A percentile compares a stretch with the other conserved stretches of the same genome.
phyloP scores from a whole-genome alignment of 1,139 yeast species.

The Lodderomyces theae region DNA sequence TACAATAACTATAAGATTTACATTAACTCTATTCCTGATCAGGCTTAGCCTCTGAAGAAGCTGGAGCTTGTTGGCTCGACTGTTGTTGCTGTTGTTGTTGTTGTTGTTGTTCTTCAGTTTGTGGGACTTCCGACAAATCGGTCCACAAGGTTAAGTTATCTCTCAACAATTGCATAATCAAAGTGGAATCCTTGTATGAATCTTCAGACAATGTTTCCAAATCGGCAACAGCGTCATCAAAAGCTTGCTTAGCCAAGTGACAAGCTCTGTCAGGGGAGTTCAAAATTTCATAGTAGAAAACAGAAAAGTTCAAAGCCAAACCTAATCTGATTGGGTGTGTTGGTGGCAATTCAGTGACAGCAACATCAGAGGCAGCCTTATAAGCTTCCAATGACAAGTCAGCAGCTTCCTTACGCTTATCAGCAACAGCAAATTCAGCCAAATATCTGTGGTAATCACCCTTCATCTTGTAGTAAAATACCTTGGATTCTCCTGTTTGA shows the following conservation, averaged over 20 bases:
- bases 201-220: conserved; percentile 96
- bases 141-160: conserved; percentile 99
- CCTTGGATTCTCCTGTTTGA: conserved; percentile 95
- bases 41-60: conserved; percentile 34
- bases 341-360: conserved; percentile 95
- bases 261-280: conserved; percentile 99
- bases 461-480: conserved; percentile 98
- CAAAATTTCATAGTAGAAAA: conserved; percentile 95
- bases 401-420: conserved; percentile 90
- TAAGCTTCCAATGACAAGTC: conserved; percentile 91
- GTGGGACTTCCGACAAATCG: conserved; percentile 86
- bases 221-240: conserved; percentile 98
- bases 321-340: conserved; percentile 99
- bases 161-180: conserved; percentile 97
- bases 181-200: conserved; percentile 96
- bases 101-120: conserved; percentile 45
- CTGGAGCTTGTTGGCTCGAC: conserved; percentile 13
- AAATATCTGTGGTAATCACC: conserved; percentile 99
- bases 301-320: conserved; percentile 95
- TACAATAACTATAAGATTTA: conserved; percentile 17
- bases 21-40: conserved; percentile 30
- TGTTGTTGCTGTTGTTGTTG: conserved; percentile 8
- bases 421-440: conserved; percentile 93
- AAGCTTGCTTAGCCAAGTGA: conserved; percentile 97
- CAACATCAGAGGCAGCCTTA: conserved; percentile 94